phyloP scores from a whole-genome alignment of 2,329 filamentous ascomycete species.

The Elsinoe perseae region DNA sequence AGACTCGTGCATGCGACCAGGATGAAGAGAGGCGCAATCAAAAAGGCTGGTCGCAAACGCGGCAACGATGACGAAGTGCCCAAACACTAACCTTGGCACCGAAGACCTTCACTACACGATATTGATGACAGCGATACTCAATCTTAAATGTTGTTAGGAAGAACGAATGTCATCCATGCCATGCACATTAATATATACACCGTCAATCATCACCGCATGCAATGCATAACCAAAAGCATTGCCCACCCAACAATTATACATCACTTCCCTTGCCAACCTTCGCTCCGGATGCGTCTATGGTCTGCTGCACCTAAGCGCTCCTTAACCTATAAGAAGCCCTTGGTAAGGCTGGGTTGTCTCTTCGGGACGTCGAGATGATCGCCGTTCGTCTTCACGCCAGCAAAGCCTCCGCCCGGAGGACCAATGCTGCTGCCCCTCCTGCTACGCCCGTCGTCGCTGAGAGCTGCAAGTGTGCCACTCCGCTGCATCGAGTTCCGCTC shows the following conservation, averaged over 20 bases:
- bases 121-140: background rate
- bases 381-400: constrained; percentile 18
- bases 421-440: constrained; percentile 38
- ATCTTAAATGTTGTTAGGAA: background rate
- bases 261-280: constrained; percentile 6
- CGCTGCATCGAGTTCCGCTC: constrained; percentile 45
- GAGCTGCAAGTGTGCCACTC: constrained; percentile 27
- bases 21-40: constrained; percentile 5
- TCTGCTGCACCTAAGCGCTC: constrained; percentile 20
- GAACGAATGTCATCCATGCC: constrained; percentile 13
- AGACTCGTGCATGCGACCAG: background rate
- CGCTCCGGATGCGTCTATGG: constrained; percentile 22
- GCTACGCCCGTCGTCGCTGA: constrained; percentile 40
- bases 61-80: background rate
- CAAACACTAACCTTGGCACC: background rate
- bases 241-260: constrained; percentile 2
- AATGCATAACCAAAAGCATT: background rate
- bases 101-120: background rate
- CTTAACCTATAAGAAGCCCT: constrained; percentile 43
- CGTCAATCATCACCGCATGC: constrained; percentile 1
- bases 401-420: constrained; percentile 29
- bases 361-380: constrained; percentile 32
- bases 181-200: constrained; percentile 17
- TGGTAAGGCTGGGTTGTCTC: constrained; percentile 39
- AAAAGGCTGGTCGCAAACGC: background rate